Percentiles rank a stretch among this genome's conserved stretches.
Evolutionary conservation across 345 rosid species (phyloP).

Genomic region (Corchorus olitorius): DNA sequence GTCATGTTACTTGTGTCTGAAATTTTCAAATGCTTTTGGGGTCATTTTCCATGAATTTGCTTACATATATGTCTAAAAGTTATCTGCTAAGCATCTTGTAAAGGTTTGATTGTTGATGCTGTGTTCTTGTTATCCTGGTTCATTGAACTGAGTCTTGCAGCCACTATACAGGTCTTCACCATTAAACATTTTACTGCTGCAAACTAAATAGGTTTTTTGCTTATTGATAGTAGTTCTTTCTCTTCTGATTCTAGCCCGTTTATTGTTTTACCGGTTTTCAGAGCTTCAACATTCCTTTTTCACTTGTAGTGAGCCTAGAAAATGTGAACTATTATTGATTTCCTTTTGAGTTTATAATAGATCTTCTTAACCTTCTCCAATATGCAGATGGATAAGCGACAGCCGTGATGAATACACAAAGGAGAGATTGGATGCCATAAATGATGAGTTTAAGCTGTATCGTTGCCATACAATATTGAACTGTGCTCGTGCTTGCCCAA

Average conservation of each 20-base stretch:
- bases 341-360: neutral
- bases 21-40: neutral
- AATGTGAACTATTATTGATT: neutral
- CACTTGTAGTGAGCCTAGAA: neutral
- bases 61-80: neutral
- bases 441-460: conserved; percentile 91
- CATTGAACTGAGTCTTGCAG: neutral
- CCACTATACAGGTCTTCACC: neutral
- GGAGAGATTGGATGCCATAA: conserved; percentile 75
- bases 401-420: conserved; percentile 92
- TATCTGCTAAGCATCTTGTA: neutral
- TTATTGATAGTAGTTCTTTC: neutral
- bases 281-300: neutral
- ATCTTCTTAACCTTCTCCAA: neutral
- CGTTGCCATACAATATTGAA: conserved; percentile 96
- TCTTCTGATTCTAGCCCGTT: neutral
- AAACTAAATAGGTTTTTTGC: neutral
- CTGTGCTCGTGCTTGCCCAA: conserved; percentile 97
- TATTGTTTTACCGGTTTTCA: neutral
- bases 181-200: neutral
- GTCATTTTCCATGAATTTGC: neutral
- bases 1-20: neutral
- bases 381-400: conserved; percentile 91
- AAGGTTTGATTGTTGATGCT: neutral
- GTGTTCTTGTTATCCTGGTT: neutral